Base-by-base conservation (phyloP, 345 rosid genomes). In the Kernera saxatilis region DNA sequence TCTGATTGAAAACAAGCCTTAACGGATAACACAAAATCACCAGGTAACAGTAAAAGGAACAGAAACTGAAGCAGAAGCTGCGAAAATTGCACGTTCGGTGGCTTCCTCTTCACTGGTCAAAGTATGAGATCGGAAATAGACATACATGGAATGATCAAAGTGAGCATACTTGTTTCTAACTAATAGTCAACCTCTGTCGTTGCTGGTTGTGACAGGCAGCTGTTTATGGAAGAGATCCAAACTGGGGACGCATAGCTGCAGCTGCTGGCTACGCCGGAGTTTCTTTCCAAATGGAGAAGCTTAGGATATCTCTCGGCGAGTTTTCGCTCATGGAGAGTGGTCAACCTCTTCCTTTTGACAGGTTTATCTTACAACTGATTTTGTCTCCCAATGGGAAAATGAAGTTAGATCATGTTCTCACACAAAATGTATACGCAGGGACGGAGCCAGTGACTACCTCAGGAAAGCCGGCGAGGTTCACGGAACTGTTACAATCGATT, bases 51-150 rank as follows among this genome's bases (percentile, higher is more conserved):
- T 89, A 32, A 85, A 75, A 6, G 98, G 97, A 55, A 78, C 97
- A 19, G 73, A 82, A 40, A 83, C 72, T 45, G 98, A 89, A 77
- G 82, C 82, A 66, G 91, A 86, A 48, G 98, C 97, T 50, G 97
- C 89, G 66, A 94, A 81, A 69, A 82, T 94, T 64, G 97, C 99
- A 49, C 96, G 93, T 59, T 81, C 96, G 1, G 98, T 94, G 62
- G 98, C 92, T 72, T 85, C 97, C 54, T 94, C 97, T 18, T 94
- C 99, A 29, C 93, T 94, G 71, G 97, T 94, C 51, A 94, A 94
- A 89, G 99, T 72, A 78, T 55, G 80, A 22, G 36, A 58, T 64
- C 55, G 33, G 22, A 74, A 76, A 60, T 27, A 44, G 13, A 46
- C 30, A 29, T 58, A 8, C 50, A 69, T 29, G 45, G 45, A 48